A percentile compares a stretch with the other conserved stretches of the same genome.
Conservation (phyloP, 2,329 filamentous ascomycete species). For the Stylonectria norvegica region DNA sequence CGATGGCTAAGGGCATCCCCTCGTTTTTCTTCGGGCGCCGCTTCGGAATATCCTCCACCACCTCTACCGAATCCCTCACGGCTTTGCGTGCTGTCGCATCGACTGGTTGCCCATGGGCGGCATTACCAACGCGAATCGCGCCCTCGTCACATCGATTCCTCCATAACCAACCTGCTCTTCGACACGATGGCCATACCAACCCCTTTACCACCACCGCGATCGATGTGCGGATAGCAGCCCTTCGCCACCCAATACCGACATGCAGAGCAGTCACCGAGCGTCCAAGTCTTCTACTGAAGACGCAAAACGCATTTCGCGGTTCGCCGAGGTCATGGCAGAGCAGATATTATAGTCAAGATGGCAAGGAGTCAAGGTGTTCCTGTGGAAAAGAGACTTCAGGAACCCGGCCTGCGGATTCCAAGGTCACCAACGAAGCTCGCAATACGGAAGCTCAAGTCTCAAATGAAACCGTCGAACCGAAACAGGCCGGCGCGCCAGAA, state of each 20-base stretch:
- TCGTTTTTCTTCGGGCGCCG: conserved; percentile 36
- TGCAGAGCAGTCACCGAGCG: too few relatives aligned
- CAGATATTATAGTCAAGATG: conserved; percentile 18
- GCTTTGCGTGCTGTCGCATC: conserved; percentile 14
- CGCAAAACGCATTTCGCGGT: conserved; percentile 1
- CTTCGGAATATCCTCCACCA: conserved; percentile 28
- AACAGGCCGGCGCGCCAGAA: conserved; percentile 10
- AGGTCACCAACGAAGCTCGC: conserved; percentile 13
- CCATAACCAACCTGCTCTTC: conserved; percentile 11
- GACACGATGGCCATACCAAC: conserved; percentile 4
- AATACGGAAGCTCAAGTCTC: conserved; percentile 11
- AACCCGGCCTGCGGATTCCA: conserved; percentile 1
- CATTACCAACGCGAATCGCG: conserved; percentile 7
- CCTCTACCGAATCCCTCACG: conserved; percentile 22
- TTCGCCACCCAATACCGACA: conserved; percentile 5
- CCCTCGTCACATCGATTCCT: conserved; percentile 6
- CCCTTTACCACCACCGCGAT: not conserved
- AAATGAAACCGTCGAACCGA: conserved; percentile 8
- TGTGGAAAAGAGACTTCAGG: conserved; percentile 20
- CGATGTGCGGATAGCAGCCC: conserved; percentile 2
- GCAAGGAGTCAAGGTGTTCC: conserved; percentile 20
- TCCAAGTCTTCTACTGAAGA: conserved; percentile 4
- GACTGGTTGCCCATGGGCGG: conserved; percentile 10
- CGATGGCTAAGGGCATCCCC: conserved; percentile 40
- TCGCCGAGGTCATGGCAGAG: conserved; percentile 6